These are phyloP conservation scores for Tylopilus plumbeoviolaceoides DNA, from an alignment of 768 basidiomycete species.

Conservation along the genomic window DNA sequence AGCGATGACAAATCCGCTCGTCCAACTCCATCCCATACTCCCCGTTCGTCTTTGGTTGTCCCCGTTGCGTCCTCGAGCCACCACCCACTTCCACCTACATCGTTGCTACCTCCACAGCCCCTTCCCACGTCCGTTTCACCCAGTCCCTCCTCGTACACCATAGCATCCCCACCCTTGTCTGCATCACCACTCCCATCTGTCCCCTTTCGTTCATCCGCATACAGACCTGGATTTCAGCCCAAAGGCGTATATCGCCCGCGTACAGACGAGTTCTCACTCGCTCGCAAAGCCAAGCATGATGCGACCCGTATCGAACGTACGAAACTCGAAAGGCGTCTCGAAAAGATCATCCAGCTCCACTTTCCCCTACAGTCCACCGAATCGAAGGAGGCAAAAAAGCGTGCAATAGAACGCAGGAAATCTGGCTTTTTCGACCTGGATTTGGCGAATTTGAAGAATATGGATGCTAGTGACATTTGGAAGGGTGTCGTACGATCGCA, in stretches of 20 bases:
- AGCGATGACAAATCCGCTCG: slow-evolving; percentile 7
- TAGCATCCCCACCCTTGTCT: slow-evolving; percentile 20
- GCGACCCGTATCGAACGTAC: slow-evolving; percentile 70
- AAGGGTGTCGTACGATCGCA: slow-evolving; percentile 51
- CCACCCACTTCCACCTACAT: slow-evolving; percentile 5
- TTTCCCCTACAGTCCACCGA: slow-evolving; percentile 40
- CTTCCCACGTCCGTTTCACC: slow-evolving; percentile 4
- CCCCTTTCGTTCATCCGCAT: slow-evolving; percentile 41
- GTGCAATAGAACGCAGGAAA: slow-evolving; percentile 33
- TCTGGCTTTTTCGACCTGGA: slow-evolving; percentile 78
- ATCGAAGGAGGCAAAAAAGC: slow-evolving; percentile 7
- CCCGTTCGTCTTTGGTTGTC: neutral
- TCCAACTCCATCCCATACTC: slow-evolving; percentile 12
- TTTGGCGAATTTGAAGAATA: slow-evolving; percentile 47
- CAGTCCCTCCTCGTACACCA: slow-evolving; percentile 19
- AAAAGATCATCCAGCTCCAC: slow-evolving; percentile 79
- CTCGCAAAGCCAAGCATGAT: slow-evolving; percentile 37
- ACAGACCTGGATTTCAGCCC: slow-evolving; percentile 92
- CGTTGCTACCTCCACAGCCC: slow-evolving; percentile 10
- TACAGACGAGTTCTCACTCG: slow-evolving; percentile 72
- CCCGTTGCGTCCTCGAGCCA: slow-evolving; percentile 1
- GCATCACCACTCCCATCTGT: slow-evolving; percentile 23
- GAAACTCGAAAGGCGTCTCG: slow-evolving; percentile 79
- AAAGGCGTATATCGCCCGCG: slow-evolving; percentile 74
- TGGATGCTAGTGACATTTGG: slow-evolving; percentile 70